Conservation (phyloP, 2,329 filamentous ascomycete genomes). For the Truncatella angustata region DNA sequence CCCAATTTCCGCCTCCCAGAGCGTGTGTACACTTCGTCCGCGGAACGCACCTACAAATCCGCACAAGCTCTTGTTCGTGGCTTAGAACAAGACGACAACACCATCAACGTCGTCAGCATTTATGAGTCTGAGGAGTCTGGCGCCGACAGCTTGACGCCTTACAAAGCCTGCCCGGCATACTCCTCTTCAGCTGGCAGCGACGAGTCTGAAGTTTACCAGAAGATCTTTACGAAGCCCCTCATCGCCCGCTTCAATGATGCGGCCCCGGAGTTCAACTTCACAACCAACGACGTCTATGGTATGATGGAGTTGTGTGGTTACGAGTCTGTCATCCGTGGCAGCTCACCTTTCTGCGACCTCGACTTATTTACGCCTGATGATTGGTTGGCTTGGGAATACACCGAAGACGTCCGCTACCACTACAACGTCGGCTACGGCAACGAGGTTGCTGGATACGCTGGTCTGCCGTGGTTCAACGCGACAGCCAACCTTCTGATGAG, state of each 20-base stretch:
- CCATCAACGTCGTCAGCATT: constrained; percentile 53
- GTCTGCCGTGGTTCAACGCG: constrained; percentile 66
- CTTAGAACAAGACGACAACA: constrained; percentile 49
- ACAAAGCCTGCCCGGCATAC: constrained; percentile 64
- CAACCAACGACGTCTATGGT: constrained; percentile 58
- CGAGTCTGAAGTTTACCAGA: constrained; percentile 47
- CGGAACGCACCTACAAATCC: constrained; percentile 58
- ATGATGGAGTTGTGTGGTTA: constrained; percentile 68
- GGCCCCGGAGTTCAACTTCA: constrained; percentile 62
- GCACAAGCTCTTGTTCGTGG: constrained; percentile 58
- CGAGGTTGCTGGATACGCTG: constrained; percentile 53
- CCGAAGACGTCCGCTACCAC: constrained; percentile 62
- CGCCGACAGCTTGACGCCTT: constrained; percentile 61
- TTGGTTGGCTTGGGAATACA: constrained; percentile 67
- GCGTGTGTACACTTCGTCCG: constrained; percentile 61
- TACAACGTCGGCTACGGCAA: constrained; percentile 67
- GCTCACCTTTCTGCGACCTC: constrained; percentile 59
- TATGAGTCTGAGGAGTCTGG: constrained; percentile 56
- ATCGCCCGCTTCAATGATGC: constrained; percentile 52
- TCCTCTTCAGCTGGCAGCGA: constrained; percentile 55
- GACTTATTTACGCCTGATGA: constrained; percentile 59
- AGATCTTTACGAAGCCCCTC: constrained; percentile 60
- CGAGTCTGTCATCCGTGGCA: constrained; percentile 61
- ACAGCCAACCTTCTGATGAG: constrained; percentile 50
- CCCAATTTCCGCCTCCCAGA: constrained; percentile 49